Evolutionary conservation across 2,329 filamentous ascomycete species (phyloP), one percentile per base, ranked within the genome.

Genomic region (Coleophoma crateriformis): DNA sequence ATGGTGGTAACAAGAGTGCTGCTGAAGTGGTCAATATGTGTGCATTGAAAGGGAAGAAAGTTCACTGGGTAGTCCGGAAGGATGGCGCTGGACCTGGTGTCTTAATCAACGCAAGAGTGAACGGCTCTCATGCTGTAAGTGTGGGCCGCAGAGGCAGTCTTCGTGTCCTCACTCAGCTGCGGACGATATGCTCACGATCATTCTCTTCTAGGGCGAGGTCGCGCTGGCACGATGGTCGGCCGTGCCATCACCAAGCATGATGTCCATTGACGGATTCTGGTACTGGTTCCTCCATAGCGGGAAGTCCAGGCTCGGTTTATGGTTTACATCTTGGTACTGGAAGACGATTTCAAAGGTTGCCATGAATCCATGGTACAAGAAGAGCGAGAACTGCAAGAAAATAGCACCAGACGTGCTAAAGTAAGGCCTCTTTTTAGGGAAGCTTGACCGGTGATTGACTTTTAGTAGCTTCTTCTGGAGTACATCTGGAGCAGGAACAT

Each of bases 351-450:
- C 47, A 13, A 49, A 45, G 22, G 14, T 39, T 15, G 15, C 17
- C 13, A 60, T 66, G 2, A 61, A 76, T 6, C 78, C 76, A 57
- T 72, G 71, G 33, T 81, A 78, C 57, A 73, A 81, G 57, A 63
- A 40, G 13, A 47, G 39, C 27, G 44, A 50, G 37, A 50, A 50
- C 33, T 32, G 42, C 11, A 39, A 39, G 47, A 47, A 50, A 43
- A 19, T 47, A 22, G 37, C 35, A 11, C 50, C 47, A 8, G 43
- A 52, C 20, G 33, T 46, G 33, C 13, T 32, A 17, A 33, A 52
- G 27, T 27, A 27, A 27, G 7, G 27, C 7, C 27, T 27, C 22
- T 47, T 19, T 13, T 32, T 13, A 15, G 40, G 50, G 49, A 47
- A 44, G 37, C 41, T 33, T 45, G 17, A 10, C 7, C 20, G 12